A percentile compares a stretch with the other conserved stretches of the same genome.
Conservation (phyloP, 202 grass and related monocot genomes). For the Miscanthus sacchariflorus region DNA sequence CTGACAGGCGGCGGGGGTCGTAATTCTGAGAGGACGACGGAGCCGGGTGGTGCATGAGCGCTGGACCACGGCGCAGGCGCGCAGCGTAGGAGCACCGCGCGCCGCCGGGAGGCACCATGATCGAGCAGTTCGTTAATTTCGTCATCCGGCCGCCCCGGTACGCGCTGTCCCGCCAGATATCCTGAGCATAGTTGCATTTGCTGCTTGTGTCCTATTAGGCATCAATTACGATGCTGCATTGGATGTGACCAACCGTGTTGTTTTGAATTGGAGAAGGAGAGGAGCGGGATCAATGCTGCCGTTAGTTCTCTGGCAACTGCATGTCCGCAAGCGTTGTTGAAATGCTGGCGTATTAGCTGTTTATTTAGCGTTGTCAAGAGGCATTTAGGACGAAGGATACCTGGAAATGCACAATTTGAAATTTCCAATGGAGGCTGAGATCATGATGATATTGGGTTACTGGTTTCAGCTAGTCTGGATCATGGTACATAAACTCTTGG, state of each 20-base stretch:
- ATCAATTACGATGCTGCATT: constrained; percentile 10
- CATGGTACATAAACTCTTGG: constrained; percentile 3
- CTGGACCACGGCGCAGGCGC: not conserved
- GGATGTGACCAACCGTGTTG: not conserved
- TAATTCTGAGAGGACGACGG: constrained; percentile 21
- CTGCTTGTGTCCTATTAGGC: not conserved
- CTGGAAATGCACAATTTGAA: not conserved
- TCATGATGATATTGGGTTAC: not conserved
- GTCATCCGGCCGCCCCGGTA: constrained; percentile 96
- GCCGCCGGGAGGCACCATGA: constrained; percentile 53
- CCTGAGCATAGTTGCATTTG: not conserved
- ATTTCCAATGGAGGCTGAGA: not conserved
- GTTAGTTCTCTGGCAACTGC: not conserved
- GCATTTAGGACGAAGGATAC: not conserved
- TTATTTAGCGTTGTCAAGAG: not conserved
- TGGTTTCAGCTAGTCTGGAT: constrained; percentile 9
- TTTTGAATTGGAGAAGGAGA: constrained; percentile 18
- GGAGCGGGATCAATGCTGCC: not conserved
- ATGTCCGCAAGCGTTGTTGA: not conserved
- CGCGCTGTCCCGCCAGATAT: not conserved
- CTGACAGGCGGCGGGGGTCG: not conserved
- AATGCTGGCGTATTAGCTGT: constrained; percentile 1
- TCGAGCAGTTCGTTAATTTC: constrained; percentile 98
- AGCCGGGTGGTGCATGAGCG: constrained; percentile 27
- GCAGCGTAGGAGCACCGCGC: constrained; percentile 16